Evolutionary conservation across 1,139 yeast genomes (phyloP).

Genomic region (Starmera stellimalicola): DNA sequence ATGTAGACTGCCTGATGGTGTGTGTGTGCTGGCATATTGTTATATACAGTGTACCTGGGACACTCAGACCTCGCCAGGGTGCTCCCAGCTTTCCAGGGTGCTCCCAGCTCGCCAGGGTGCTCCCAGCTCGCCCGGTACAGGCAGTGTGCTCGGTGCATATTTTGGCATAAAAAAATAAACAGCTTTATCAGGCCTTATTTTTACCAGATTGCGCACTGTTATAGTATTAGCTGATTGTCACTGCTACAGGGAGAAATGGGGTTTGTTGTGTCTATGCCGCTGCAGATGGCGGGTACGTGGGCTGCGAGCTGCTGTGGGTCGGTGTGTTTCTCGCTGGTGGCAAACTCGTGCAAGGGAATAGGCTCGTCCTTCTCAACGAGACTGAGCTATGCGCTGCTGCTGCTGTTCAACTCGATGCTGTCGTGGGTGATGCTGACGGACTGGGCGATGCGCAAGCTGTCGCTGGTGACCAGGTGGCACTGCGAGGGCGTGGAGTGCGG

Average conservation of each 20-base stretch:
- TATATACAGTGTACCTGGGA: no score
- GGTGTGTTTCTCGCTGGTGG: conserved; percentile 64
- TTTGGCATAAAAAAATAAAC: no score
- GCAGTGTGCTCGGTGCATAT: no score
- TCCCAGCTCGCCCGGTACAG: no score
- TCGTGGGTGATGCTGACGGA: conserved; percentile 91
- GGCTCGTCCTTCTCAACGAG: conserved; percentile 62
- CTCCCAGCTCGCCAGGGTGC: no score
- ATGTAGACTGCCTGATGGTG: no score
- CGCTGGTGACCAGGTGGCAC: conserved; percentile 57
- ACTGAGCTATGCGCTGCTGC: conserved; percentile 71
- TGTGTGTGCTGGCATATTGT: no score
- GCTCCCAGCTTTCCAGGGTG: no score
- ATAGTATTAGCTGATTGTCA: background rate
- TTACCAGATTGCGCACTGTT: no score
- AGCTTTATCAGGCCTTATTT: no score
- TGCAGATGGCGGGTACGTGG: conserved; percentile 55
- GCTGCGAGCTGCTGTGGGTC: conserved; percentile 81
- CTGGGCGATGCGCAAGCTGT: conserved; percentile 68
- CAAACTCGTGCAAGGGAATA: conserved; percentile 35
- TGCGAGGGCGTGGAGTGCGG: conserved; percentile 90
- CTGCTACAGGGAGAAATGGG: conserved; percentile 70
- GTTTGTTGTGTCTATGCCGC: conserved; percentile 62
- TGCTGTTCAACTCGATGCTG: conserved; percentile 66
- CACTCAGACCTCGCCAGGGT: no score